Evolutionary conservation across 495 filamentous ascomycete genomes (phyloP).

Genomic region (Annulohypoxylon bovei): DNA sequence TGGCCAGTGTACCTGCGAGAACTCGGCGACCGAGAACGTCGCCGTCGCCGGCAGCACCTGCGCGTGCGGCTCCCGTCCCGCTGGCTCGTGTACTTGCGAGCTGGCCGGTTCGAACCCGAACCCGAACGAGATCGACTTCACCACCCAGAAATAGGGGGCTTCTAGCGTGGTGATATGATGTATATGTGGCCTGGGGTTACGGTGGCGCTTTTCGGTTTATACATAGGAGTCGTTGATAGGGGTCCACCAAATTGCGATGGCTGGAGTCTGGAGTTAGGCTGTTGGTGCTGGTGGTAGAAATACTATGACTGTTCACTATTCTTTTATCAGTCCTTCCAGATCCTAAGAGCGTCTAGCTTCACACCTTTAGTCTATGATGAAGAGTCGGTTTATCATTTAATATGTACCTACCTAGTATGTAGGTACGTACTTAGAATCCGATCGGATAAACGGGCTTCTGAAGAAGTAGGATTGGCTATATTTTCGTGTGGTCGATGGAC

Average conservation of each 20-base stretch:
- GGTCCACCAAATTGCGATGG: slow-evolving; percentile 2
- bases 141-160: slow-evolving; percentile 63
- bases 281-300: slow-evolving; percentile 11
- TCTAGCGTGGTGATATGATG: neutral
- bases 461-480: neutral
- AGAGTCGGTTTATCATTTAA: too few species aligned
- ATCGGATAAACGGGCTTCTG: neutral
- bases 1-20: slow-evolving; percentile 84
- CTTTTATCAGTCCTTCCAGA: neutral
- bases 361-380: neutral
- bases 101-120: slow-evolving; percentile 67
- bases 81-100: slow-evolving; percentile 84
- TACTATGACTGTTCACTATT: neutral
- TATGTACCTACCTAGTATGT: too few species aligned
- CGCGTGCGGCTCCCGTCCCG: slow-evolving; percentile 78
- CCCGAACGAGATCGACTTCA: slow-evolving; percentile 82
- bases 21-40: slow-evolving; percentile 76
- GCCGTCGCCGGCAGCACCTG: slow-evolving; percentile 65
- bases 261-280: slow-evolving; percentile 28
- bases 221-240: neutral
- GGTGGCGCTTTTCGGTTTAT: neutral
- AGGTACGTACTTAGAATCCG: neutral
- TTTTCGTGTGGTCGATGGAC: neutral
- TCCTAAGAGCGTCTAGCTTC: neutral
- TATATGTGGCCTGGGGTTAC: neutral